phyloP scores from a whole-genome alignment of 2,329 filamentous ascomycete species.

The Cordyceps militaris region DNA sequence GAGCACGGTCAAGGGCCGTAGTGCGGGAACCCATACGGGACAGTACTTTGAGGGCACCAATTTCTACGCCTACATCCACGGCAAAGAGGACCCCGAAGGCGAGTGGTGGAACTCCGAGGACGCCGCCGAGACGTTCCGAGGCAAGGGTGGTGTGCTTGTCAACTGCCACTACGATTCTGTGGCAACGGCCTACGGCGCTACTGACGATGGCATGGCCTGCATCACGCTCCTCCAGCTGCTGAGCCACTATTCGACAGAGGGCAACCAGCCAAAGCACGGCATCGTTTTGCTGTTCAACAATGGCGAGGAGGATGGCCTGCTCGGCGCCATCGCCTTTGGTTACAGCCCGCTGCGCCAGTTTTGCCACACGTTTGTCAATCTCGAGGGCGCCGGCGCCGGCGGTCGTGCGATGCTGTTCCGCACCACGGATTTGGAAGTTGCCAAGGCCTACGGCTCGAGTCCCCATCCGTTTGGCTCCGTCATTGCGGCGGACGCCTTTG shows the following conservation, averaged over 20 bases:
- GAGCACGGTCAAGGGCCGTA: constrained; percentile 16
- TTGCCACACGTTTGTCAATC: constrained; percentile 82
- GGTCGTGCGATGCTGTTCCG: constrained; percentile 83
- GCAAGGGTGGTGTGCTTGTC: constrained; percentile 74
- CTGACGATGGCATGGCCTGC: constrained; percentile 87
- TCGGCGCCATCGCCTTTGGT: constrained; percentile 78
- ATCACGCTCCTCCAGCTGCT: constrained; percentile 81
- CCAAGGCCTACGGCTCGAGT: constrained; percentile 64
- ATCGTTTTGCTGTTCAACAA: constrained; percentile 88
- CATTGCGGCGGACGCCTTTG: constrained; percentile 77
- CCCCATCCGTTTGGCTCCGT: constrained; percentile 78
- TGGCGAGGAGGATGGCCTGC: constrained; percentile 86
- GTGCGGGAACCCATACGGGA: constrained; percentile 29
- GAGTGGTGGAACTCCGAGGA: constrained; percentile 60
- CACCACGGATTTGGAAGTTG: constrained; percentile 79
- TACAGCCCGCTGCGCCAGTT: constrained; percentile 75
- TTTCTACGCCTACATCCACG: constrained; percentile 84
- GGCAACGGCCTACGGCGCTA: constrained; percentile 85
- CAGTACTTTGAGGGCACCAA: constrained; percentile 93
- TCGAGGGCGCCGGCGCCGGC: constrained; percentile 90
- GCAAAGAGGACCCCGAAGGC: constrained; percentile 63
- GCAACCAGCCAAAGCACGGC: constrained; percentile 68
- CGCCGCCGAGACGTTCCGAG: constrained; percentile 39
- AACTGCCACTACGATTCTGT: constrained; percentile 94
- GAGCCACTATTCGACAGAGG: constrained; percentile 70